Conservation (phyloP, 2,329 filamentous ascomycete species). For the Beauveria bassiana region DNA sequence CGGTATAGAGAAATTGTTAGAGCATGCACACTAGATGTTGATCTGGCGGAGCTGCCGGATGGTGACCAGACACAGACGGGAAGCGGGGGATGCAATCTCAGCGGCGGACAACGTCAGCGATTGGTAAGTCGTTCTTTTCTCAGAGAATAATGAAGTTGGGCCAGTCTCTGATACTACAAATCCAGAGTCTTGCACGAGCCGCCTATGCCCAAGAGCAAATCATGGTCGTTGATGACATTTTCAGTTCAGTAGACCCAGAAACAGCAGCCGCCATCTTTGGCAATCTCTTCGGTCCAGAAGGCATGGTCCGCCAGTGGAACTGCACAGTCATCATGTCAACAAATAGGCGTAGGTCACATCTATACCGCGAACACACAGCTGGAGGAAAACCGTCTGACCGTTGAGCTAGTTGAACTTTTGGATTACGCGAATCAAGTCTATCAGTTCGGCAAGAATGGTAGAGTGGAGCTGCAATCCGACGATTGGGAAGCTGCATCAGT, state of each 20-base stretch:
- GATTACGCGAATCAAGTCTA: neutral
- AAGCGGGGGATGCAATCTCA: neutral
- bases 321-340: slow-evolving; percentile 4
- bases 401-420: neutral
- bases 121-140: neutral
- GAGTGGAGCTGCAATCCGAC: neutral
- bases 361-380: neutral
- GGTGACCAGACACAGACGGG: neutral
- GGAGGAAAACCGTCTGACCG: neutral
- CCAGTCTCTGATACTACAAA: neutral
- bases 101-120: neutral
- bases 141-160: neutral
- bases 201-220: neutral
- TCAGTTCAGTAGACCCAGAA: slow-evolving; percentile 2
- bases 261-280: neutral
- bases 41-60: neutral
- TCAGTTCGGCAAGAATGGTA: neutral
- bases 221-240: neutral
- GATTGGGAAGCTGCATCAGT: neutral
- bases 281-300: neutral
- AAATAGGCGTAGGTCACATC: neutral
- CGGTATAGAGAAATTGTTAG: neutral
- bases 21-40: neutral
- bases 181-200: neutral
- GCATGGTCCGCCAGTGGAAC: neutral